Base-by-base conservation (phyloP, 176 grass and related monocot genomes). In the Eremochloa ophiuroides region DNA sequence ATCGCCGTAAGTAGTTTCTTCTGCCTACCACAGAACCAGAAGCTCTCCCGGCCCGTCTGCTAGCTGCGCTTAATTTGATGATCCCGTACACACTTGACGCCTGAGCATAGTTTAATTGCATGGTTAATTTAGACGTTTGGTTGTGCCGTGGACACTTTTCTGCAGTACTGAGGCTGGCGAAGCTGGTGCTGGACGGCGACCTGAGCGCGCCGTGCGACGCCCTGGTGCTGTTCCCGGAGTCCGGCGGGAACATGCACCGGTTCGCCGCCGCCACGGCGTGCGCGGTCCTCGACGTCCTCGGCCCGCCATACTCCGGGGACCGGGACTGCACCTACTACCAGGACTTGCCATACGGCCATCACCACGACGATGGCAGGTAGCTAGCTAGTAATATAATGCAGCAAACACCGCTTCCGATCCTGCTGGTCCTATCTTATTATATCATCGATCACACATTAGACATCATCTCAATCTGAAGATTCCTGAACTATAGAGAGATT, bases 171-270 rank as follows among this genome's bases (percentile, higher is more conserved):
- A 71, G n/a, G 67, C 41, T 85, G 41, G 83, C 75, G 67, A 78
- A 28, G 30, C n/a, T 29, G 75, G 83, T 79, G 66, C 30, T 62
- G 55, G 75, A 85, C 65, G 42, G 4, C 4, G 75, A 71, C 30
- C 46, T 85, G n/a, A 28, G n/a, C 10, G 83, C 83, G 66, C 55
- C 83, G n/a, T 63, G 75, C 66, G 66, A 38, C 55, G 35, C 83
- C 0, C 41, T 79, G 66, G 75, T 79, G 1, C 56, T 85, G 83
- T 85, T 79, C 75, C 83, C 75, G 56, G 56, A 71, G 29, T 77
- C 83, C 66, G 83, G 83, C 31, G 83, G 83, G 7, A 85, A 85
- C 83, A 85, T 85, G 66, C 83, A 85, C 67, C 75, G 56, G 66
- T 41, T 85, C 67, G 20, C 23, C n/a, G 83, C 75, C 2, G 41